Conservation (phyloP, 352 stramenopile genomes). For the Phytophthora hybrid region DNA sequence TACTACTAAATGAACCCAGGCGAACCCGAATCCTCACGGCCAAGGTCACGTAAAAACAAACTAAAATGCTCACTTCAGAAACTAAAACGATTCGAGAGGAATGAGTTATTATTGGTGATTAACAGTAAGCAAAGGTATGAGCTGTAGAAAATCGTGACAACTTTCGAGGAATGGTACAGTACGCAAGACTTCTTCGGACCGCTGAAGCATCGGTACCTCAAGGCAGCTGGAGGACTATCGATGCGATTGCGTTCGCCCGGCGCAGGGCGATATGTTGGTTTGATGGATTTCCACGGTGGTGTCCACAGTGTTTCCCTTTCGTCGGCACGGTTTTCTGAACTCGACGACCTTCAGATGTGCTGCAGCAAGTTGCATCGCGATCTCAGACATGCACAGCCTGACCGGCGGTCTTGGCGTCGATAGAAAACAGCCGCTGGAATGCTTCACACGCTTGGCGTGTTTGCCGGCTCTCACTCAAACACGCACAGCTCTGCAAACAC, state of each 20-base stretch:
- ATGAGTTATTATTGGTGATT: constrained; percentile 1
- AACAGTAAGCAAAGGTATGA: neutral
- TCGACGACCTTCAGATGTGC: constrained; percentile 10
- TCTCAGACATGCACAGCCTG: constrained; percentile 10
- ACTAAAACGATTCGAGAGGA: constrained; percentile 24
- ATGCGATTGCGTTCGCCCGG: constrained; percentile 12
- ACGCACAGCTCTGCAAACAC: neutral
- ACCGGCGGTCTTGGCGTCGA: constrained; percentile 11
- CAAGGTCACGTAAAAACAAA: neutral
- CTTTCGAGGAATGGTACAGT: neutral
- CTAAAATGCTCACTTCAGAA: neutral
- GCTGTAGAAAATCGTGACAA: neutral
- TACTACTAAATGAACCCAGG: constrained; percentile 18
- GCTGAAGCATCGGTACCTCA: constrained; percentile 11
- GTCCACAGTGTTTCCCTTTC: neutral
- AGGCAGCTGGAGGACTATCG: constrained; percentile 24
- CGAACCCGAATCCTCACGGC: constrained; percentile 14
- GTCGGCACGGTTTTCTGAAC: constrained; percentile 1
- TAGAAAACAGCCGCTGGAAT: constrained; percentile 22
- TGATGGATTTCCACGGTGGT: too few relatives aligned
- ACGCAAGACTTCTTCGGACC: constrained; percentile 5
- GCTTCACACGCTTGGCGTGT: neutral
- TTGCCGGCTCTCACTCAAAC: neutral
- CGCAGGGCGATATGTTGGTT: neutral
- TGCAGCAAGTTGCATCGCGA: constrained; percentile 15